Base-by-base conservation (phyloP, 257 asterid genomes). In the Paraleonurus japonicus region DNA sequence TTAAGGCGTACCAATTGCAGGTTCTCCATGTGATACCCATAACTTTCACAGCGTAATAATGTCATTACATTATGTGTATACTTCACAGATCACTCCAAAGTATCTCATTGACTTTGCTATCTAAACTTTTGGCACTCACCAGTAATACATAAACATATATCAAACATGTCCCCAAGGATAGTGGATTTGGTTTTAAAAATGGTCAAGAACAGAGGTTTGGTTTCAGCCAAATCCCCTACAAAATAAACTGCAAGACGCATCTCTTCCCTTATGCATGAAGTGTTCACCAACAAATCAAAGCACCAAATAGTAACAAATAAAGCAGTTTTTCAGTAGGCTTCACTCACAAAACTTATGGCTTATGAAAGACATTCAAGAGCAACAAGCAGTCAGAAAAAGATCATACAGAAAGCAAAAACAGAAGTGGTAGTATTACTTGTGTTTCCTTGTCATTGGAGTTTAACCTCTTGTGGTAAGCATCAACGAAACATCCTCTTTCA, bases 381-480 rank as follows among this genome's bases (percentile, higher is more conserved):
- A 64, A 64, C 20, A 64, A 62, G 65, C 59, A n/a, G 65, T 28
- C 35, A 7, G 19, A 43, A 73, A 78, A 69, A 32, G 51, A 50
- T 24, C 70, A 27, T 41, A 22, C 45, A 16, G 39, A 71, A 78
- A 72, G 39, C 69, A 75, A 64, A 73, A 67, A 69, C 27, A 70
- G 68, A 61, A 69, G 59, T 19, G 61, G 33, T 41, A 59, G 54
- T 54, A 89, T 78, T 91, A 94, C 99, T 77, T 94, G 99, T 77
- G 81, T 81, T 78, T 91, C 92, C 83, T 77, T 86, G 81, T 89
- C 92, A 78, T 81, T 77, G 37, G 99, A 91, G 78, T 94, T 89
- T 70, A 94, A 76, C 82, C 97, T 89, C 85, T 89, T 94, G 82
- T 81, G 90, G 74, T 88, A 94, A 65, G 99, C 97, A 65, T 94